These are phyloP conservation scores for Syzygium syzygioides DNA, from an alignment of 441 rosid genomes.

Conservation along the genomic window DNA sequence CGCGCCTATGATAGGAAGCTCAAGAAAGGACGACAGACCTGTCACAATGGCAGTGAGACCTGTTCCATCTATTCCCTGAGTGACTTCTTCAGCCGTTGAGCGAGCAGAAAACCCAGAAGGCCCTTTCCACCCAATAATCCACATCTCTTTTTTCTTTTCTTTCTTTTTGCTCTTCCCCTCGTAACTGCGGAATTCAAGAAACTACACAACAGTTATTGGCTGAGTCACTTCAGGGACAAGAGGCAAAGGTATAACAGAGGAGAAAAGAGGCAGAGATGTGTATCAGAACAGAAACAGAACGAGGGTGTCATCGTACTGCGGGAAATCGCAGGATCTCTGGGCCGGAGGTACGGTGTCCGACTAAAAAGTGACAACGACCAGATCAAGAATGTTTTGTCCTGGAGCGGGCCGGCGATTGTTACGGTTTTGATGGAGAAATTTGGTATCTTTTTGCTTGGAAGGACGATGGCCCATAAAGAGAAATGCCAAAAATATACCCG, in stretches of 20 bases:
- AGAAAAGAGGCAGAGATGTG: not conserved
- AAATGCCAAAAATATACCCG: not conserved
- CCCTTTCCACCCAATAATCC: conserved; percentile 50
- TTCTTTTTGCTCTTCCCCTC: not conserved
- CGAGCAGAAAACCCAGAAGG: conserved; percentile 51
- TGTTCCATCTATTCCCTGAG: conserved; percentile 45
- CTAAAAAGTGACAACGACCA: not conserved
- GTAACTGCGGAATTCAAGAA: not conserved
- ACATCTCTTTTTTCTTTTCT: conserved; percentile 10
- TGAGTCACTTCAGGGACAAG: not conserved
- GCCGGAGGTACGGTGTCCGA: not conserved
- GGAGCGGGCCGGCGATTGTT: not conserved
- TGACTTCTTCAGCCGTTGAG: conserved; percentile 55
- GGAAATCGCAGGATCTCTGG: not conserved
- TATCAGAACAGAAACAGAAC: not conserved
- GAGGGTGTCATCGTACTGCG: not conserved
- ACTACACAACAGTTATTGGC: not conserved
- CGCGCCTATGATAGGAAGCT: too few relatives aligned
- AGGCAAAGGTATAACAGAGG: not conserved
- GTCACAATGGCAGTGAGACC: conserved; percentile 52
- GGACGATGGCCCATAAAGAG: not conserved
- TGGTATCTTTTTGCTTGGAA: not conserved
- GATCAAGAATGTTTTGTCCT: not conserved
- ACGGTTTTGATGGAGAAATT: not conserved
- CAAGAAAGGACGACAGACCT: conserved; percentile 17